Base-by-base conservation (phyloP, 257 asterid genomes). In the Handroanthus guayacan region DNA sequence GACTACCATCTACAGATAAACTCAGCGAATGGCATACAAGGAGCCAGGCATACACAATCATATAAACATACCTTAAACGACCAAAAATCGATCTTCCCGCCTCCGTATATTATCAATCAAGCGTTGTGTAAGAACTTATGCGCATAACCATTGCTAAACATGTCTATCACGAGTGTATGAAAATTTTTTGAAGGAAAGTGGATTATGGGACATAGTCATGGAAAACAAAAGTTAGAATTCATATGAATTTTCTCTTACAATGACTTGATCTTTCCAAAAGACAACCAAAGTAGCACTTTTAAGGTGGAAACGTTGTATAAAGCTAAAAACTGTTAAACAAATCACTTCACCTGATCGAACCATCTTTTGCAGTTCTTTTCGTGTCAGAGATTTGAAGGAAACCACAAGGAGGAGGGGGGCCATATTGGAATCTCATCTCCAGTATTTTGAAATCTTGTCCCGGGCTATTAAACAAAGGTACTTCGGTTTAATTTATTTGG, bases 11-110 rank as follows among this genome's bases (percentile, higher is more conserved):
- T 20, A 0, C 0, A 14, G 75, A 71, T 8, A 81, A 16, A 87
- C 75, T 61, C 57, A 44, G 69, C 77, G 55, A 70, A 73, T 83
- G 92, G 92, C 92, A 82, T 87, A 75, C 92, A 83, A 69, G 89
- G 88, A 87, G 89, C 89, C 88, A 85, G 88, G 87, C 88, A 85
- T 48, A 50, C 31, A 48, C 2, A n/a, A 8, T 9, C 10, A 10
- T 39, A 25, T 18, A 63, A 45, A 37, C 36, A 67, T 72, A 36
- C 58, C 76, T 67, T 41, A 5, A 13, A 7, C 9, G 1, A 63
- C 3, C 5, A 60, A 1, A 34, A 2, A 16, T 14, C 13, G 18
- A 56, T 57, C 17, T 45, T 36, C 58, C 2, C 16, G 9, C 7
- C 12, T 25, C n/a, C 4, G 41, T 12, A 14, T 13, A 38, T 50